Percentiles rank a stretch among this genome's conserved stretches.
Conservation (phyloP, 345 rosid species). For the Litchi chinensis region DNA sequence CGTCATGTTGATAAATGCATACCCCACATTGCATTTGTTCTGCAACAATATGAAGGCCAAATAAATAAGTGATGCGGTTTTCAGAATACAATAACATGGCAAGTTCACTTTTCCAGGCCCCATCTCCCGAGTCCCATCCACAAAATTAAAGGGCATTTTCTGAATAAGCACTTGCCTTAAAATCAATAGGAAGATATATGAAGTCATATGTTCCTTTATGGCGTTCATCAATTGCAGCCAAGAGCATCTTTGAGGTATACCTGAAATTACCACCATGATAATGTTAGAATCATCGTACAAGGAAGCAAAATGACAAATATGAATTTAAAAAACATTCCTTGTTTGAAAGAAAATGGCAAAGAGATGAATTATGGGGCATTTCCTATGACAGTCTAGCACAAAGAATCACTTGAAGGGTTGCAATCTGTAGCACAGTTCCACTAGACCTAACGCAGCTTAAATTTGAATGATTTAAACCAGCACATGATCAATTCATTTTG, state of each 20-base stretch:
- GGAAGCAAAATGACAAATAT: neutral
- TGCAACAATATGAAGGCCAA: conserved; percentile 30
- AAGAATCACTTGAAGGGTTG: neutral
- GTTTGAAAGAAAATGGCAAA: neutral
- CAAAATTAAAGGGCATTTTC: neutral
- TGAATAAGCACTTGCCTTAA: conserved; percentile 50
- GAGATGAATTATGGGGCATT: neutral
- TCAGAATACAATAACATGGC: conserved; percentile 1
- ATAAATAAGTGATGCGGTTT: neutral
- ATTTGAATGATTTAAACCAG: neutral
- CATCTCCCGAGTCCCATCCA: neutral
- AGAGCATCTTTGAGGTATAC: conserved; percentile 75
- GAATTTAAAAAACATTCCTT: neutral
- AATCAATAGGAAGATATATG: conserved; percentile 73
- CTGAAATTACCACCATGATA: conserved; percentile 35
- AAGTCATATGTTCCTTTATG: conserved; percentile 70
- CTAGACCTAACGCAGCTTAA: neutral
- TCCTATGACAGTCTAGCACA: neutral
- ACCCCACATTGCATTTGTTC: conserved; percentile 77
- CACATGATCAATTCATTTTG: neutral
- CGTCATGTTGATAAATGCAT: conserved; percentile 74
- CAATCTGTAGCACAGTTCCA: neutral
- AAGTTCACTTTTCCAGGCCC: neutral
- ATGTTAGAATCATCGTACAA: neutral
- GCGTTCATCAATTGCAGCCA: conserved; percentile 71